Evolutionary conservation across 352 stramenopile genomes (phyloP).

Genomic region (Stramenopiles sp.): DNA sequence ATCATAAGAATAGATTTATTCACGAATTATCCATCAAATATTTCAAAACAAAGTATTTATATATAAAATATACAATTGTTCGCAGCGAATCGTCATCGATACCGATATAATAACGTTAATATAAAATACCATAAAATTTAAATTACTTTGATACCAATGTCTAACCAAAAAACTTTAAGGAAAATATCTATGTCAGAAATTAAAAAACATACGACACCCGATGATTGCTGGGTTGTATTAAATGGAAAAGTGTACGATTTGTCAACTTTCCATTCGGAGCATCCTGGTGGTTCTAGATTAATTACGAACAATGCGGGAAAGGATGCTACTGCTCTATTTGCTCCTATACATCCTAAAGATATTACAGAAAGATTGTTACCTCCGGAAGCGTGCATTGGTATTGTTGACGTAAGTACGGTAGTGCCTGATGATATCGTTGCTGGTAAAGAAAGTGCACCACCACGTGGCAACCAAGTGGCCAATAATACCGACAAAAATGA

Average conservation of each 20-base stretch:
- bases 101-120: no score
- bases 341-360: slow-evolving; percentile 22
- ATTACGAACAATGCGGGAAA: slow-evolving; percentile 73
- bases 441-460: background rate
- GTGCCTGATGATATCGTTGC: background rate
- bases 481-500: background rate
- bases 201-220: slow-evolving; percentile 45
- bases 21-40: no score
- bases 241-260: slow-evolving; percentile 84
- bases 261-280: slow-evolving; percentile 88
- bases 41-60: no score
- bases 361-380: slow-evolving; percentile 17
- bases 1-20: no score
- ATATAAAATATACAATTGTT: no score
- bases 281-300: slow-evolving; percentile 92
- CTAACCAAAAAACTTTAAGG: background rate
- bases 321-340: slow-evolving; percentile 16
- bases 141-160: no score
- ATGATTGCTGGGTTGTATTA: slow-evolving; percentile 68
- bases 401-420: background rate
- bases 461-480: background rate
- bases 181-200: slow-evolving; percentile 52
- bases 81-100: no score
- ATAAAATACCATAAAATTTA: no score
- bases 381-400: background rate